These are phyloP conservation scores for Alternaria consortialis DNA, from an alignment of 2,329 filamentous ascomycete genomes.

Conservation along the genomic window DNA sequence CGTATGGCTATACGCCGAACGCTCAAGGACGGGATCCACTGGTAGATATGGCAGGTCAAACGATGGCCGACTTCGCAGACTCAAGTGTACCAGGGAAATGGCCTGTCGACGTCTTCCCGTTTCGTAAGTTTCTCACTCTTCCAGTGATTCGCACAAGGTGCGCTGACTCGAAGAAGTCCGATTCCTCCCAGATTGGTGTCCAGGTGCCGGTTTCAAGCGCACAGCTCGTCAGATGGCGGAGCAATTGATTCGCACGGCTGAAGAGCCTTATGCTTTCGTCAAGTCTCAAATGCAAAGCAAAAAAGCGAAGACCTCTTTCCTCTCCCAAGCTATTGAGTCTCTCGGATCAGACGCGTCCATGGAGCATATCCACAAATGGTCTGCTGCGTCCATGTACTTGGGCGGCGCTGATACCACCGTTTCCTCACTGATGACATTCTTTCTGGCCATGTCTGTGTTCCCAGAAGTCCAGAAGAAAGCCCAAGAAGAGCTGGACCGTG, in stretches of 20 bases:
- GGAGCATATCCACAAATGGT: conserved; percentile 53
- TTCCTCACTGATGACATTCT: conserved; percentile 55
- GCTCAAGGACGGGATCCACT: conserved; percentile 54
- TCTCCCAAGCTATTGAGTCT: conserved; percentile 53
- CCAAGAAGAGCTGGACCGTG: conserved; percentile 58
- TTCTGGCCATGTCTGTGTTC: conserved; percentile 63
- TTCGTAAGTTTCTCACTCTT: conserved; percentile 38
- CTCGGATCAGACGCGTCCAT: conserved; percentile 41
- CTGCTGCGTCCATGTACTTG: conserved; percentile 54
- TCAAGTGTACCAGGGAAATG: conserved; percentile 56
- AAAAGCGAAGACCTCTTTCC: conserved; percentile 49
- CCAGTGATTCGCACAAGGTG: background rate
- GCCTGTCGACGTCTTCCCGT: conserved; percentile 59
- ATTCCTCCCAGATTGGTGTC: conserved; percentile 58
- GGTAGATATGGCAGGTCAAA: conserved; percentile 54
- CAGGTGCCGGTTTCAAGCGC: conserved; percentile 57
- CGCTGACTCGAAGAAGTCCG: conserved; percentile 32
- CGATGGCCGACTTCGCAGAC: conserved; percentile 54
- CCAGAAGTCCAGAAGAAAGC: conserved; percentile 60
- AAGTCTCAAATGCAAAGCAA: conserved; percentile 51
- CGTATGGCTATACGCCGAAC: conserved; percentile 57
- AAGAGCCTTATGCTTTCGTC: conserved; percentile 57
- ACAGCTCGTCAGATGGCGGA: conserved; percentile 51
- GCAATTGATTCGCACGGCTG: conserved; percentile 42
- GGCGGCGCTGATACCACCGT: conserved; percentile 60